Conservation (phyloP, 129 eudicot species). For the Apium graveolens region DNA sequence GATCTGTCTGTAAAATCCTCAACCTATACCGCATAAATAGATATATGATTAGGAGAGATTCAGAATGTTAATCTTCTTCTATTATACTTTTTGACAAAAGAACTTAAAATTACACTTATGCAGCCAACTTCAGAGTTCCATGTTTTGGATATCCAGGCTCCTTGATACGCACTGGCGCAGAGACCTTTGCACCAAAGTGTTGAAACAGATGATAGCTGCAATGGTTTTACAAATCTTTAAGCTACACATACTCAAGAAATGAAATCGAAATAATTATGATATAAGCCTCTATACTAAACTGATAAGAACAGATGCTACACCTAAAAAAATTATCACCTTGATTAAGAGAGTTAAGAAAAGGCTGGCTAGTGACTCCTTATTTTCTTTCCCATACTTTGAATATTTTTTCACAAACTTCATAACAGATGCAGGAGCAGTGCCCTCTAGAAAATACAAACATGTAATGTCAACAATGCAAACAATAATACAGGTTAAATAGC, state of each 20-base stretch:
- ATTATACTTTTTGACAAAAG: neutral
- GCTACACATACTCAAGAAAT: neutral
- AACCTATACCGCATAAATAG: slow-evolving; percentile 36
- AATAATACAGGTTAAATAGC: neutral
- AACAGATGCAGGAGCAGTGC: slow-evolving; percentile 53
- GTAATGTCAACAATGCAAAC: slow-evolving; percentile 1
- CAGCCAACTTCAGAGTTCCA: slow-evolving; percentile 53
- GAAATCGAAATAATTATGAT: neutral
- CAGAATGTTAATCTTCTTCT: neutral
- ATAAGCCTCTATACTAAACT: neutral
- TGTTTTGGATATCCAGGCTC: slow-evolving; percentile 70
- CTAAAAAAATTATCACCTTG: slow-evolving; percentile 39
- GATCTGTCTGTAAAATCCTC: slow-evolving; percentile 92
- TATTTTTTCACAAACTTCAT: slow-evolving; percentile 34
- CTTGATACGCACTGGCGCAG: slow-evolving; percentile 73
- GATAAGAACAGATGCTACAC: neutral
- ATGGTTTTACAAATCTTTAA: slow-evolving; percentile 3
- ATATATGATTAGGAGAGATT: neutral
- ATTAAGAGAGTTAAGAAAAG: slow-evolving; percentile 66
- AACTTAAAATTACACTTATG: slow-evolving; percentile 53
- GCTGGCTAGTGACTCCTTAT: slow-evolving; percentile 66
- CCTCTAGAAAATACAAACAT: slow-evolving; percentile 38
- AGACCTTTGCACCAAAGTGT: slow-evolving; percentile 82
- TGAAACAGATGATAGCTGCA: slow-evolving; percentile 75
- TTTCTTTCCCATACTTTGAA: slow-evolving; percentile 48